Evolutionary conservation across 179 eudicot species (phyloP).

Genomic region (Camellia oleifera): DNA sequence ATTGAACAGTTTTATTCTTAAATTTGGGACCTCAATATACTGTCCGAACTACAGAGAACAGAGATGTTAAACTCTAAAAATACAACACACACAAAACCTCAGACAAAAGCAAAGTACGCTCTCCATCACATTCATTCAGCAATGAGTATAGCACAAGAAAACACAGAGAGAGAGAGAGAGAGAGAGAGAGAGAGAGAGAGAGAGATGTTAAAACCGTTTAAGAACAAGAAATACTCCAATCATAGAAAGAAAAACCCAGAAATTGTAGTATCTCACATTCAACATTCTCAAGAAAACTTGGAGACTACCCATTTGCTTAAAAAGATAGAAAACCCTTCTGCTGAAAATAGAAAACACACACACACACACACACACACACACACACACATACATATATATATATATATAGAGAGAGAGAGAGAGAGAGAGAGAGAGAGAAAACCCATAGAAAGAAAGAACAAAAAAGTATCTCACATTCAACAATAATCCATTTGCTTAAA

Average conservation of each 20-base stretch:
- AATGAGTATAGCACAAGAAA: too few species aligned
- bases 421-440: neutral
- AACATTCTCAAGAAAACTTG: neutral
- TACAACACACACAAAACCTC: too few species aligned
- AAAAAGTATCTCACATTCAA: neutral
- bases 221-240: too few species aligned
- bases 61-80: too few species aligned
- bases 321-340: neutral
- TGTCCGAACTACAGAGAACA: neutral
- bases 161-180: too few species aligned
- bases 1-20: neutral
- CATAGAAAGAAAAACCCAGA: neutral
- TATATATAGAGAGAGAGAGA: neutral
- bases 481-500: neutral
- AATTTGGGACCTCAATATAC: neutral
- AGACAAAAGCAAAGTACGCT: too few species aligned
- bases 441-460: neutral
- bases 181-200: too few species aligned
- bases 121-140: too few species aligned
- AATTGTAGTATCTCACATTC: neutral
- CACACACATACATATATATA: neutral
- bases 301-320: neutral
- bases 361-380: neutral
- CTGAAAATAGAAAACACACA: neutral
- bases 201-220: too few species aligned